phyloP scores from a whole-genome alignment of 164 flowering plant genomes.

The Nymphaea thermarum region DNA sequence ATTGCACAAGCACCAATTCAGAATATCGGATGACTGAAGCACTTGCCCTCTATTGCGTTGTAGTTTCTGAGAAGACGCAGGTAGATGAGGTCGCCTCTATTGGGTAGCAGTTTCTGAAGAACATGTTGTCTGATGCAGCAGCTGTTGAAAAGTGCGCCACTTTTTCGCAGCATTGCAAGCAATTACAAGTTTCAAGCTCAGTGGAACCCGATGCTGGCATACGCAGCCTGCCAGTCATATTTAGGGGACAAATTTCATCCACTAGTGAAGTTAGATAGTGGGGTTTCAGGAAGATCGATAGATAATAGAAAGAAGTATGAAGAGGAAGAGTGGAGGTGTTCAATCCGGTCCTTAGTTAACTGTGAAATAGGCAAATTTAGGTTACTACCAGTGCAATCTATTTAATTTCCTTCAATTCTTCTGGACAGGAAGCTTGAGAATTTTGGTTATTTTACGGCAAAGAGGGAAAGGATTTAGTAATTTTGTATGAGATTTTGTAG shows the following conservation, averaged over 20 bases:
- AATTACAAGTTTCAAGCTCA: conserved; percentile 25
- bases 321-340: not conserved
- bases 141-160: conserved; percentile 42
- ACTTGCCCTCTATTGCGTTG: conserved; percentile 43
- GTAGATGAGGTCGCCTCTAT: conserved; percentile 11
- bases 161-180: conserved; percentile 52
- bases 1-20: conserved; percentile 42
- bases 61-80: conserved; percentile 20
- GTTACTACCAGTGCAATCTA: no score
- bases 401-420: no score
- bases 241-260: conserved; percentile 25
- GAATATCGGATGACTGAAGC: conserved; percentile 72
- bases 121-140: conserved; percentile 34
- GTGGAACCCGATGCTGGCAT: conserved; percentile 31
- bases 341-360: no score
- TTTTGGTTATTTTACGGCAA: no score
- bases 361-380: no score
- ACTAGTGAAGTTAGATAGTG: not conserved
- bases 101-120: conserved; percentile 22
- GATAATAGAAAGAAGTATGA: not conserved
- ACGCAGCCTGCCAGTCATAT: conserved; percentile 49
- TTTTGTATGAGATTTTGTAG: no score
- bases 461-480: no score
- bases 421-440: no score
- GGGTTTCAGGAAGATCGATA: not conserved